Base-by-base conservation (phyloP, 2,329 filamentous ascomycete genomes). In the Aureobasidium lini region DNA sequence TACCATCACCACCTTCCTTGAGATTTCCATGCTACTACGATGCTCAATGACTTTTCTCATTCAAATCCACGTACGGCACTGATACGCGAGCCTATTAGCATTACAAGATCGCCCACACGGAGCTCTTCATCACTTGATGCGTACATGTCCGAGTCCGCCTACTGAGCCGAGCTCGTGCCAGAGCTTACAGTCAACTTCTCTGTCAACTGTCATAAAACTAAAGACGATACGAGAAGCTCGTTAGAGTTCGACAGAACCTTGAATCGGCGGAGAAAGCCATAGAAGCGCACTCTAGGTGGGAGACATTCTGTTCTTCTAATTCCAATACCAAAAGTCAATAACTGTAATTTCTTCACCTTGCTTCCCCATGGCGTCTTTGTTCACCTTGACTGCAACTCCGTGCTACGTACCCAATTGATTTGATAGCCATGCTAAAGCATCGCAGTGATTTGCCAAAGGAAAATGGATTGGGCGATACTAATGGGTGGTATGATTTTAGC, bases 51-150 rank as follows among this genome's bases (percentile, higher is more conserved):
- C 13, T 18, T 23, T 40, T 32, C 15, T 34, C 50, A 6, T 43
- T 32, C n/a, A n/a, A 42, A 31, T 10, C 28, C 28, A 34, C 15
- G 28, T 23, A 29, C 23, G 8, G 36, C 28, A 34, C 39, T 54
- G 50, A 54, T 43, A 32, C 39, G 50, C 39, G 50, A 23, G 37
- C n/a, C 37, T 4, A 8, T 54, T 23, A 42, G 36, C 34, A 53
- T 10, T 53, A 40, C 18, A 4, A 37, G 48, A 9, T 52, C 48
- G 36, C 48, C 47, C 15, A 39, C 47, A 8, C 48, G 48, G 28
- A 52, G 32, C 48, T 39, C 34, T 31, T 52, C 48, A 15, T 52
- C 48, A 36, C 36, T 52, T 40, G 48, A 52, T 11, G 48, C 48
- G 23, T 31, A 50, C 34, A 36, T 13, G 13, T 9, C 23, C 7